Base-by-base conservation (phyloP, 768 basidiomycete species). In the Russula abietina region DNA sequence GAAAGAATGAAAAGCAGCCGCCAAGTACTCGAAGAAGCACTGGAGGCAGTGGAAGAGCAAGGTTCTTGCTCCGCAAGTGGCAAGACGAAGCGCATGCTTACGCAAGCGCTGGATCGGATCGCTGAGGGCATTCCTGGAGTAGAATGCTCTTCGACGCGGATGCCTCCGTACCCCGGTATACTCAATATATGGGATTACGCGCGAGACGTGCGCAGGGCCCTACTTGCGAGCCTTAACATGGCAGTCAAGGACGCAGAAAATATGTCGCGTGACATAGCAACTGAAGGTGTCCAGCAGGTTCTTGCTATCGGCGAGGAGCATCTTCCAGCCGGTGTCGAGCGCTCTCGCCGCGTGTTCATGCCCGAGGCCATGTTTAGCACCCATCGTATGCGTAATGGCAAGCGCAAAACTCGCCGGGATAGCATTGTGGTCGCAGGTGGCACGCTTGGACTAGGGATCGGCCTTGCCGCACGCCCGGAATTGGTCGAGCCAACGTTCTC, bases 331-430 rank as follows among this genome's bases (percentile, higher is more conserved):
- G 88, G 86, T 61, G 91, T 93, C 26, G 92, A 93, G 72, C 80
- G 91, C 45, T 84, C 84, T 54, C 81, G 84, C 60, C 81, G 92
- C 32, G 84, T 96, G 16, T 99, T 99, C 79, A 85, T 91, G 78
- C 92, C 96, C n/a, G 89, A 96, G 71, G 96, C 92, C 16, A 98
- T 99, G 97, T 99, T 98, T 77, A 84, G 83, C 59, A 74, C 80
- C 49, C 79, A 78, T 26, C 72, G 76, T 32, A 73, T 80, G 9
- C 60, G 65, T 51, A 69, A 71, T 26, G 72, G 72, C 67, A 69
- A 71, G 60, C 71, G 68, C 33, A 68, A 66, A 57, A 73, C 80
- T 64, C 80, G 70, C 67, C 70, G 75, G 60, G 75, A 75, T 32
- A 80, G 83, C 4, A 78, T 81, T 14, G 78, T 92, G 60, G 87